Evolutionary conservation across 192 early-diverging fungal genomes (phyloP), one percentile per base, ranked within the genome.

Genomic region (Borealophlyctis nickersoniae): DNA sequence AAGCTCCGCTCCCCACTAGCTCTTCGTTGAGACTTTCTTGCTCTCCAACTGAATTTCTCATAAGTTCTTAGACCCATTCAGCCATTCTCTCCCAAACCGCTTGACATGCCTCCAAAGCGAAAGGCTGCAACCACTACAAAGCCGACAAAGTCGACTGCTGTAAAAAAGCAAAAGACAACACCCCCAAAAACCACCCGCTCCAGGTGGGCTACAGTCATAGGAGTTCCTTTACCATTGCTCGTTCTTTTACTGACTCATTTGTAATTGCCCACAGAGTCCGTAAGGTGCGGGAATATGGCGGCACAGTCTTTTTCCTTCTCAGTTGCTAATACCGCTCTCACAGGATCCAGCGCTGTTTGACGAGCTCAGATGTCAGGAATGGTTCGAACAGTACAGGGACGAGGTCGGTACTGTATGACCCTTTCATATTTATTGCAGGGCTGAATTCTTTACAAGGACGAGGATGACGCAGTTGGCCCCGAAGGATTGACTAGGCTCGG

Each of bases 401-500:
- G 24, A 33, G 57, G 14, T n/a, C 14, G 16, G 13, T 16, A 22
- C 26, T 49, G 22, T 5, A 16, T 22, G 14, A 24, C 1, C 54
- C 49, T 13, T 27, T 56, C 48, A 1, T 19, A 56, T n/a, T 16
- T 27, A 1, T 24, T 2, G 23, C 13, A 16, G 1, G 2, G 1
- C 19, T 29, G 13, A 35, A 0, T 2, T 13, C n/a, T 19, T 9
- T 26, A 35, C 2, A 64, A 28, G 22, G 70, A 72, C 33, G 70
- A 72, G n/a, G 33, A 57, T 1, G 70, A 52, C 9, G 57, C 59
- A 1, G 49, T 72, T 27, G 70, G 70, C 16, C 70, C 70, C 48
- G 70, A 72, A 4, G 70, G 70, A 2, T 30, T 72, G 45, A 48
- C 33, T 16, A n/a, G 30, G 26, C 58, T 72, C 14, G 65, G 70